phyloP scores from a whole-genome alignment of 805 yeast species.

The Nakazawaea molendinolei region DNA sequence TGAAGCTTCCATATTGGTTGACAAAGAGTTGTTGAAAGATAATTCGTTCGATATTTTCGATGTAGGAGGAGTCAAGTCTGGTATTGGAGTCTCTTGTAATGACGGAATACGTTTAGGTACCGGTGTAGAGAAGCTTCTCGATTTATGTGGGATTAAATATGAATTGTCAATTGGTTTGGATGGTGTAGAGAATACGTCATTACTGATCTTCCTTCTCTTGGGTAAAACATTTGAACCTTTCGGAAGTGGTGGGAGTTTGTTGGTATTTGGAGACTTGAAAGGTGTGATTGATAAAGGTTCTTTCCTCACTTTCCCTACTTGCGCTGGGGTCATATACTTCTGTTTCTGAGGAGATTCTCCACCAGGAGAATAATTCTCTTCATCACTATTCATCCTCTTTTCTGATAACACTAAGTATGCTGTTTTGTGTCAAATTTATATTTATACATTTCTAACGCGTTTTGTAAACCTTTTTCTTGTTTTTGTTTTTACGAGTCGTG shows the following conservation, averaged over 20 bases:
- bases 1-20: too few species aligned
- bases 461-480: too few species aligned
- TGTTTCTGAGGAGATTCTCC: conserved; percentile 2
- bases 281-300: conserved; percentile 1
- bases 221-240: conserved; percentile 9
- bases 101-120: conserved; percentile 9
- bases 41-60: not conserved
- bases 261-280: conserved; percentile 7
- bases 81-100: conserved; percentile 9
- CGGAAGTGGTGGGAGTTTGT: conserved; percentile 7
- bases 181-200: conserved; percentile 3
- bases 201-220: conserved; percentile 9
- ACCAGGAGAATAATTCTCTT: not conserved
- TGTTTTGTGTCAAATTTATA: not conserved
- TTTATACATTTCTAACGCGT: too few species aligned
- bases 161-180: not conserved
- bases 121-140: conserved; percentile 10
- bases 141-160: conserved; percentile 6
- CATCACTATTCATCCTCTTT: not conserved
- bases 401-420: too few species aligned
- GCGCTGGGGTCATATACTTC: not conserved
- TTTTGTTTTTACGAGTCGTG: too few species aligned
- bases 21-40: conserved; percentile 5
- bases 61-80: conserved; percentile 11
- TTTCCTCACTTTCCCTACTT: not conserved